Base-by-base conservation (phyloP, 2,329 filamentous ascomycete species). In the Ophiostoma sp. region DNA sequence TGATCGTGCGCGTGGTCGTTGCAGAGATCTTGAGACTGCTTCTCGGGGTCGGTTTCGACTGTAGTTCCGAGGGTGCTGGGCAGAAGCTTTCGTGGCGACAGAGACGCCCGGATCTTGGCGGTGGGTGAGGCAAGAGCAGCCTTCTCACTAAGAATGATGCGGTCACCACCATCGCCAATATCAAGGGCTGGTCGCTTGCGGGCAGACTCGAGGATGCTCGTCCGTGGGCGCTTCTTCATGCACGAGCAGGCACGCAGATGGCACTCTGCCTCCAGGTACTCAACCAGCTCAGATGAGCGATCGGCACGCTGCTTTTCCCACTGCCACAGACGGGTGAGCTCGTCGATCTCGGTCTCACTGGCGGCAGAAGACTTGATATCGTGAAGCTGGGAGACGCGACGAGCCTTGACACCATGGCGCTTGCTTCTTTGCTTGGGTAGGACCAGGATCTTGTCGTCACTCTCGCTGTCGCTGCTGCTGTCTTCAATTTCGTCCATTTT, bases 261-360 rank as follows among this genome's bases (percentile, higher is more conserved):
- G 76, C 89, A 92, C 76, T 94, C 90, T 67, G 89, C 84, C 74
- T 91, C 86, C 75, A 93, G 81, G 76, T 92, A 93, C 44, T 93
- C 89, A 64, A 92, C 82, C 74, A 90, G 85, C 70, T 92, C 90
- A 71, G 89, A 82, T 0, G 90, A 89, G 7, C 89, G 84, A 71
- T 89, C 83, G 9, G 89, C 88, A 67, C 88, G 82, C 74, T 85
- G 84, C 78, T 84, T 79, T 77, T 79, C 85, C 83, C 84, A 87
- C 68, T 83, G 79, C 74, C 84, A 80, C 67, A 84, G 78, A 5
- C 78, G 78, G 0, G 79, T 79, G 55, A 87, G 77, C 72, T 87
- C 83, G 62, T 87, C 84, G 45, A 87, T 82, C 73, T 87, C 85
- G n/a, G 81, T 78, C 72, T 87, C 84, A 71, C 80, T 85, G 71